Evolutionary conservation across 2,329 filamentous ascomycete genomes (phyloP).

Genomic region (Fusarium lateritium): DNA sequence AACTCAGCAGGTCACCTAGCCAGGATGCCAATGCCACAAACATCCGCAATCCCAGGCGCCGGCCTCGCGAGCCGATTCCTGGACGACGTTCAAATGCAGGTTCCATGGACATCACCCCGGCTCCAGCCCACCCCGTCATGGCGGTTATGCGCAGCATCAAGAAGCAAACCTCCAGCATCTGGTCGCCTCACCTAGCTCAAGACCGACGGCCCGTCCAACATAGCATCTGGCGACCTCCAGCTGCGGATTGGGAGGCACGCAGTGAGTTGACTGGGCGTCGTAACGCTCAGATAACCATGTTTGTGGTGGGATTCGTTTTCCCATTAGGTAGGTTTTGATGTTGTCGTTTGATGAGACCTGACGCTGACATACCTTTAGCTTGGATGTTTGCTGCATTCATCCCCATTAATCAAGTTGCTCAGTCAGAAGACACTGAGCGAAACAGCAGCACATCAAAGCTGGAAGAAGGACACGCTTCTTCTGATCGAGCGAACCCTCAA

Average conservation of each 20-base stretch:
- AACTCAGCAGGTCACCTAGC: slow-evolving; percentile 64
- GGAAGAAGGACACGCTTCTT: slow-evolving; percentile 55
- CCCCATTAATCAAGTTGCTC: slow-evolving; percentile 75
- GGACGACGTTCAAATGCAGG: slow-evolving; percentile 38
- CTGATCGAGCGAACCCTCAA: slow-evolving; percentile 53
- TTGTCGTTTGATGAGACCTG: not conserved
- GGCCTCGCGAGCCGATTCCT: slow-evolving; percentile 56
- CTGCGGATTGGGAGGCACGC: slow-evolving; percentile 74
- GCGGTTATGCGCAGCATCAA: slow-evolving; percentile 51
- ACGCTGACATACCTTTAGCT: slow-evolving; percentile 60
- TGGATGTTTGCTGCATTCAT: slow-evolving; percentile 87
- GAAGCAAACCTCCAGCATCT: slow-evolving; percentile 73
- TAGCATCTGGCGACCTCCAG: slow-evolving; percentile 82
- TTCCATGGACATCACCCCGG: slow-evolving; percentile 63
- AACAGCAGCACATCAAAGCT: slow-evolving; percentile 58
- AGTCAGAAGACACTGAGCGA: slow-evolving; percentile 66
- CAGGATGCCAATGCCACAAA: slow-evolving; percentile 63
- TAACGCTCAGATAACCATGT: slow-evolving; percentile 82
- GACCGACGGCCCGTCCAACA: slow-evolving; percentile 72
- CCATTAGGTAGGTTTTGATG: slow-evolving; percentile 72
- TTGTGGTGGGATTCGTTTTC: slow-evolving; percentile 83
- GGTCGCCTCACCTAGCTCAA: slow-evolving; percentile 79
- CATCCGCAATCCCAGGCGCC: slow-evolving; percentile 63
- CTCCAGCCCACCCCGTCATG: slow-evolving; percentile 50
- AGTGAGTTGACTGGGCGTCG: slow-evolving; percentile 74